These are phyloP conservation scores for Arabidopsis arenosa DNA, from an alignment of 345 rosid genomes.

Conservation along the genomic window DNA sequence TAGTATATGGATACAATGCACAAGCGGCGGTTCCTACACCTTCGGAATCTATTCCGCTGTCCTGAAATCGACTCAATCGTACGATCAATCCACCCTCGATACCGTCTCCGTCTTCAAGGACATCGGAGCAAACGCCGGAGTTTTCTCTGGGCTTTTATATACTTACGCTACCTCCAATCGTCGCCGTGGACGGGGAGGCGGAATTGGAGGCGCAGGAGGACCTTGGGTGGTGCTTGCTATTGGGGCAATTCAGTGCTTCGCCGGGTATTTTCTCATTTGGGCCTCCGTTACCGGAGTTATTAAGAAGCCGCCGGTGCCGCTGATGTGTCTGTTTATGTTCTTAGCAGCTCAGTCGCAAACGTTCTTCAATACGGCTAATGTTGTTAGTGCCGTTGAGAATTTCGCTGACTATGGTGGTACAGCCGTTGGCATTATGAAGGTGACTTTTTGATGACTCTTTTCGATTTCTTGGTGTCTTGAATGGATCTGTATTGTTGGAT, in stretches of 20 bases:
- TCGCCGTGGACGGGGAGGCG: constrained; percentile 28
- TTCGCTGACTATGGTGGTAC: constrained; percentile 79
- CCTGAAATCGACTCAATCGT: constrained; percentile 76
- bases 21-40: constrained; percentile 74
- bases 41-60: constrained; percentile 77
- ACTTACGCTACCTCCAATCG: constrained; percentile 50
- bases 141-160: constrained; percentile 81
- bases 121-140: constrained; percentile 88
- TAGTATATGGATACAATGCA: constrained; percentile 88
- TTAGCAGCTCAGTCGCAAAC: constrained; percentile 78
- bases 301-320: constrained; percentile 62
- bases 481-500: constrained; percentile 1
- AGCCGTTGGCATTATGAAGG: constrained; percentile 91
- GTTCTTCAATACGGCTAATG: constrained; percentile 74
- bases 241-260: constrained; percentile 74
- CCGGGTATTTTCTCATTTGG: constrained; percentile 87
- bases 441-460: constrained; percentile 15
- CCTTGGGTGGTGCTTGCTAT: constrained; percentile 77
- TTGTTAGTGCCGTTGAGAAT: constrained; percentile 77
- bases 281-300: constrained; percentile 75
- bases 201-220: constrained; percentile 36
- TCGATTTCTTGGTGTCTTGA: background rate
- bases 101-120: constrained; percentile 95
- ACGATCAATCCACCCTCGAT: constrained; percentile 93
- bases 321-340: constrained; percentile 76